phyloP scores from a whole-genome alignment of 1,139 yeast species.

The Pichia sp. region DNA sequence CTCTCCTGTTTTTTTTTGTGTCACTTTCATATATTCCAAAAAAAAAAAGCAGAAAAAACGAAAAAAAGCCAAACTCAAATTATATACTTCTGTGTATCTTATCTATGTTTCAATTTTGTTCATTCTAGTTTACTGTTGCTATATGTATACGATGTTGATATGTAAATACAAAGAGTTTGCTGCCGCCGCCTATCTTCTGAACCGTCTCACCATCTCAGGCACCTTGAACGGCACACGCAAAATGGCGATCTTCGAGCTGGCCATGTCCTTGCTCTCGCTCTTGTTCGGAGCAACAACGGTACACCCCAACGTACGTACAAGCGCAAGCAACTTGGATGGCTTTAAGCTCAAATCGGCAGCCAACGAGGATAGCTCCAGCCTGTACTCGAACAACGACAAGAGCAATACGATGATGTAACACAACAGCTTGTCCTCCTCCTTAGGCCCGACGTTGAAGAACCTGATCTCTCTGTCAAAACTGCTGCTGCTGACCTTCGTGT shows the following conservation, averaged over 20 bases:
- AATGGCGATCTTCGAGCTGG: slow-evolving; percentile 72
- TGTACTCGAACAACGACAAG: slow-evolving; percentile 71
- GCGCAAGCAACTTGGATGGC: slow-evolving; percentile 64
- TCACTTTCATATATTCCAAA: neutral
- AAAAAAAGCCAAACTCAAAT: neutral
- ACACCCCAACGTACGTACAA: slow-evolving; percentile 84
- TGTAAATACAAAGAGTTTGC: neutral
- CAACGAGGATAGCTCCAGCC: slow-evolving; percentile 72
- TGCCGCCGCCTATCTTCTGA: slow-evolving; percentile 30
- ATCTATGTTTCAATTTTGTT: neutral
- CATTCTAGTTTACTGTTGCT: neutral
- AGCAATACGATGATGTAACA: slow-evolving; percentile 72
- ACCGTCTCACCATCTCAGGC: slow-evolving; percentile 70
- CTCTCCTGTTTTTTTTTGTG: neutral
- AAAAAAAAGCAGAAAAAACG: neutral
- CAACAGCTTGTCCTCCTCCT: slow-evolving; percentile 77
- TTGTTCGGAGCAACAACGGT: slow-evolving; percentile 68
- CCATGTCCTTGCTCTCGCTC: slow-evolving; percentile 72
- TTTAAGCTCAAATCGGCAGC: slow-evolving; percentile 83
- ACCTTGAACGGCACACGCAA: slow-evolving; percentile 85
- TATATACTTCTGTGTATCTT: too few species aligned
- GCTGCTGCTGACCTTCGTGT: slow-evolving; percentile 47
- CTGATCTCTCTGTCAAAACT: slow-evolving; percentile 65
- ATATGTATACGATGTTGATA: neutral
- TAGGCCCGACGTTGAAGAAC: slow-evolving; percentile 77